These are phyloP conservation scores for Cordyceps cateniannulata DNA, from an alignment of 2,329 filamentous ascomycete species.

Conservation along the genomic window DNA sequence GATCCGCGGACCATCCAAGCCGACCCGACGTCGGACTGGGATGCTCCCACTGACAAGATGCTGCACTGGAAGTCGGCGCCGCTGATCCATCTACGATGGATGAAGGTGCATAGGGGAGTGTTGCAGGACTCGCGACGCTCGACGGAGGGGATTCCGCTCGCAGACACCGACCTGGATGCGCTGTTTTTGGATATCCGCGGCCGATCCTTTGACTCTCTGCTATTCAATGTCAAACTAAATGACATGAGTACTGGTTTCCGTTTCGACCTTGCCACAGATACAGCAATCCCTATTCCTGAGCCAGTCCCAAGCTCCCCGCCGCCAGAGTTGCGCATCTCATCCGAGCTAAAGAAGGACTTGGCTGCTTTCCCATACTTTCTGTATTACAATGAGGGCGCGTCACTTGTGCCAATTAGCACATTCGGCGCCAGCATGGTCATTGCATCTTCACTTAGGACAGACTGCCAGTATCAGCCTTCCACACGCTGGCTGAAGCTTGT, in stretches of 20 bases:
- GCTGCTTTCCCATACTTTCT: conserved; percentile 8
- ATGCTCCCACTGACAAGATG: conserved; percentile 3
- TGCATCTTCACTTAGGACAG: background rate
- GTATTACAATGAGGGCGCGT: background rate
- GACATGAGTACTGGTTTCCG: conserved; percentile 4
- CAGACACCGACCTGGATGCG: background rate
- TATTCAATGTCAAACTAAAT: background rate
- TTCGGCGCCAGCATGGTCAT: background rate
- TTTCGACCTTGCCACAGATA: conserved; percentile 8
- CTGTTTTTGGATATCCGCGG: conserved; percentile 5
- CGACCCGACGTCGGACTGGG: conserved; percentile 10
- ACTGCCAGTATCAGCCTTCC: conserved; percentile 4
- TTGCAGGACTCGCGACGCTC: conserved; percentile 5
- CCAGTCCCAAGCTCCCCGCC: conserved; percentile 2
- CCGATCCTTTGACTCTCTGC: conserved; percentile 1
- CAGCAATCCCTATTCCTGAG: conserved; percentile 5
- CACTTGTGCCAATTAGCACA: conserved; percentile 1
- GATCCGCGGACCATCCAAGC: conserved; percentile 10
- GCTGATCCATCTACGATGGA: conserved; percentile 2
- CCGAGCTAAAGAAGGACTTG: background rate
- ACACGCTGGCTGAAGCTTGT: conserved; percentile 1
- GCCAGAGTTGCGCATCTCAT: background rate
- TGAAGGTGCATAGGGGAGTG: conserved; percentile 3
- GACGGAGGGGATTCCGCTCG: conserved; percentile 5
- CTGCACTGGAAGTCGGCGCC: conserved; percentile 2